A percentile compares a stretch with the other conserved stretches of the same genome.
Conservation (phyloP, 176 grass and related monocot species). For the Puya raimondii region DNA sequence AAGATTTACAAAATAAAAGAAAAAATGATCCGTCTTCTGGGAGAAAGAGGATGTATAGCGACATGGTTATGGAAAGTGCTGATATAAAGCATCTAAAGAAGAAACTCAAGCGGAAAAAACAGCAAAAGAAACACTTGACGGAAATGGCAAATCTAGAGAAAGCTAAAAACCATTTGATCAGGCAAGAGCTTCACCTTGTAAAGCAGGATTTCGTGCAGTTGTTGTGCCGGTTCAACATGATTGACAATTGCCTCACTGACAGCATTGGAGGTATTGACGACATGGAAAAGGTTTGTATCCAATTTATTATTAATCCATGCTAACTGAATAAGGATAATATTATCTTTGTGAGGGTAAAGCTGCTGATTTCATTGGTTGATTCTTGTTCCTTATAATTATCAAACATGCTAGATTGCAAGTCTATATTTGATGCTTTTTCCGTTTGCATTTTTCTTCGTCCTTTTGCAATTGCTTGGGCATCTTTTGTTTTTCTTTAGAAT, state of each 20-base stretch:
- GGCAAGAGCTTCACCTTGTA: slow-evolving; percentile 47
- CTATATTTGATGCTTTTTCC: too few species aligned
- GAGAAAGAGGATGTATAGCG: slow-evolving; percentile 21
- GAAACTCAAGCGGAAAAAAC: slow-evolving; percentile 90
- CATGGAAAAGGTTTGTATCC: slow-evolving; percentile 57
- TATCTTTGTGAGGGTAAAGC: background rate
- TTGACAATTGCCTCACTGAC: slow-evolving; percentile 51
- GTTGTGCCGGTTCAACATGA: slow-evolving; percentile 51
- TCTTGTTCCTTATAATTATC: background rate
- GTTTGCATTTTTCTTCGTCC: background rate
- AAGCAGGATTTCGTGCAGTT: slow-evolving; percentile 64
- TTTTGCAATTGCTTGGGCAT: background rate
- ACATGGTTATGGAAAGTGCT: slow-evolving; percentile 27
- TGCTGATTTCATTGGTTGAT: background rate
- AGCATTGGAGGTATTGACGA: slow-evolving; percentile 53
- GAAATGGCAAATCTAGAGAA: slow-evolving; percentile 60
- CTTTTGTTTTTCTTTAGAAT: background rate
- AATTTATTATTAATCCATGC: slow-evolving; percentile 23
- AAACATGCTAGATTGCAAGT: too few species aligned
- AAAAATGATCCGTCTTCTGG: background rate
- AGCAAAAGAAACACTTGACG: slow-evolving; percentile 58
- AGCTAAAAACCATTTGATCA: slow-evolving; percentile 48
- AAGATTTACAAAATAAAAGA: slow-evolving; percentile 29
- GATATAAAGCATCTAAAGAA: slow-evolving; percentile 64
- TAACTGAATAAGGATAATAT: background rate